phyloP scores from a whole-genome alignment of 164 flowering plant species.

The Vitis vinifera region ASM3070453v1 NC_081805.1:26103501-26104000 shows the following conservation, averaged over 20 bases:
- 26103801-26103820: slow-evolving; percentile 50
- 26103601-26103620: too few relatives aligned
- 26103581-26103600: too few relatives aligned
- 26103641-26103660: too few relatives aligned
- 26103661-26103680: too few relatives aligned
- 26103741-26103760: slow-evolving; percentile 1
- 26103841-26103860: slow-evolving; percentile 77
- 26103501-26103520: too few relatives aligned
- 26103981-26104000: slow-evolving; percentile 30
- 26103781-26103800: not conserved
- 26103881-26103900: slow-evolving; percentile 57
- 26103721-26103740: slow-evolving; percentile 9
- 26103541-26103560: too few relatives aligned
- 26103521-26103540: too few relatives aligned
- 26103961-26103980: slow-evolving; percentile 47
- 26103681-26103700: not conserved
- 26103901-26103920: slow-evolving; percentile 61
- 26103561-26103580: too few relatives aligned
- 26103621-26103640: too few relatives aligned
- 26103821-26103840: slow-evolving; percentile 46
- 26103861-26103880: slow-evolving; percentile 55
- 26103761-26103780: not conserved
- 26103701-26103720: slow-evolving; percentile 6
- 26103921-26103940: slow-evolving; percentile 55
- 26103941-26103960: slow-evolving; percentile 38